Evolutionary conservation across 768 basidiomycete genomes (phyloP), one percentile per base, ranked within the genome.

Genomic region (Leucosporidium creatinivorum): DNA sequence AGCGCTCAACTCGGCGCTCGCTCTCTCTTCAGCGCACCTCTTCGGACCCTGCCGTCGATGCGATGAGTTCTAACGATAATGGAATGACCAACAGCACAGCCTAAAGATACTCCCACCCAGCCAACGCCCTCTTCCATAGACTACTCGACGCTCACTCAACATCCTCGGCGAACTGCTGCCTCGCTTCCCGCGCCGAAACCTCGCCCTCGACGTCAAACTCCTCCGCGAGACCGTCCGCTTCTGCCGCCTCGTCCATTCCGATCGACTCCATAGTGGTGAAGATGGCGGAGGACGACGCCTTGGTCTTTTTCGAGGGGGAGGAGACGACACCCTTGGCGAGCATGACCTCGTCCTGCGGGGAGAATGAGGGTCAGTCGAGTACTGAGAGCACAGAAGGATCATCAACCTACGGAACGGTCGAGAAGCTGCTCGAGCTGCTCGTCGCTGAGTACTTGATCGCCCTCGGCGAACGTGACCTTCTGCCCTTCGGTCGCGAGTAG

Each of bases 401-500:
- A 15, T 7, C 39, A 15, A 44, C 39, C 15, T 25, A 63, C 57
- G 57, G 86, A 81, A 36, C 93, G 82, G 73, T 96, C 93, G 47
- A 98, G 80, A 60, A 98, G 80, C 75, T 85, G 81, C 28, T 87
- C 85, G 47, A 99, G 79, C 73, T 96, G 91, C 50, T 82, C 83
- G 61, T 96, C 89, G 69, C 86, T 87, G 73, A 99, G 81, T 59
- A 97, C 85, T 44, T 84, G 84, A 55, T 83, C 85, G 23, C 86
- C 89, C 2, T 85, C 85, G 23, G 91, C 90, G 17, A 97, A 86
- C 61, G 90, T 85, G 66, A 97, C 90, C 76, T 92, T 86, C 79
- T 97, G 91, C 21, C 88, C 88, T 75, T 94, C 92, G 4, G 94
- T 83, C 47, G 82, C 26, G 51, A 52, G 51, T 44, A 44, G 13